These are phyloP conservation scores for Lasiosphaeria hispida DNA, from an alignment of 495 filamentous ascomycete species.

Conservation along the genomic window DNA sequence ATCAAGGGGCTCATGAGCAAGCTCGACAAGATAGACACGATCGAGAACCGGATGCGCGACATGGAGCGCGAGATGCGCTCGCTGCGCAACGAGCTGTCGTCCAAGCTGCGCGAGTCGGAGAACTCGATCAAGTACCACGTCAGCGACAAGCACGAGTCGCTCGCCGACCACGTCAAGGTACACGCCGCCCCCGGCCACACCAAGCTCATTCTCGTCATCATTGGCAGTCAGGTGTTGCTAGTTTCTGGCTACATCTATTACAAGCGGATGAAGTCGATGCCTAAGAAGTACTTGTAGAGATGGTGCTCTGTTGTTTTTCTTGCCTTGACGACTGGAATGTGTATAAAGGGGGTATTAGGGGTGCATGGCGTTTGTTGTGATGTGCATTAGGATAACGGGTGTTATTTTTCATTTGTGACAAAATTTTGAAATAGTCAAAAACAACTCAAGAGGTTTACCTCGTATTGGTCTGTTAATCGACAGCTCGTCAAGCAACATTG, in stretches of 20 bases:
- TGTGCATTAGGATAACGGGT: slow-evolving; percentile 2
- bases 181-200: slow-evolving; percentile 64
- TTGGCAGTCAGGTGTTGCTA: slow-evolving; percentile 72
- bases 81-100: slow-evolving; percentile 44
- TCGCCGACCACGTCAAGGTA: slow-evolving; percentile 57
- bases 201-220: slow-evolving; percentile 68
- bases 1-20: slow-evolving; percentile 37
- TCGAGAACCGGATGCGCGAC: slow-evolving; percentile 52
- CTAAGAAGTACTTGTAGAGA: slow-evolving; percentile 88
- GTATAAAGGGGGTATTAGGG: slow-evolving; percentile 4
- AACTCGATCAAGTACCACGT: slow-evolving; percentile 70
- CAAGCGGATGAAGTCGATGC: slow-evolving; percentile 73
- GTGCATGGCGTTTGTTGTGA: slow-evolving; percentile 11
- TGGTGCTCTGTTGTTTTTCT: not conserved
- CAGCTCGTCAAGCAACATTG: no score
- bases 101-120: slow-evolving; percentile 64
- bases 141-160: slow-evolving; percentile 64
- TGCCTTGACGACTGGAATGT: slow-evolving; percentile 16
- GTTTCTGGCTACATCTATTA: slow-evolving; percentile 71
- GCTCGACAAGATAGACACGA: slow-evolving; percentile 37
- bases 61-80: slow-evolving; percentile 66
- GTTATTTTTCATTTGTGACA: not conserved
- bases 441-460: no score
- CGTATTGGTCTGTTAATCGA: no score
- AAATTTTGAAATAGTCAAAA: no score